phyloP scores from a whole-genome alignment of 441 rosid species.

The Biscutella auriculata region DNA sequence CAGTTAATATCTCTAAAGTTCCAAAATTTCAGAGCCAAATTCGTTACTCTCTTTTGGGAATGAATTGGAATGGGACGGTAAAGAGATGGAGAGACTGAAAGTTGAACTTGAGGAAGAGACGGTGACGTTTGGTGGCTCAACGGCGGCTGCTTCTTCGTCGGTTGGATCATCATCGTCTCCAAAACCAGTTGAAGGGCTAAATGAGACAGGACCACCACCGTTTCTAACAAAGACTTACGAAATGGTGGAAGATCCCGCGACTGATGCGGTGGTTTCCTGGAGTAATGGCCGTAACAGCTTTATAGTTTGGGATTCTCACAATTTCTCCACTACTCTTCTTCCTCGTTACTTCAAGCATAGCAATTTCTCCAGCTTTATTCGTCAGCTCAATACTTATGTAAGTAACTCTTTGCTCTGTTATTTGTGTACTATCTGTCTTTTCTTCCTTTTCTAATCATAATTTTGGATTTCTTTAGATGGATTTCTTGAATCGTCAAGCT shows the following conservation, averaged over 20 bases:
- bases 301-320: slow-evolving; percentile 53
- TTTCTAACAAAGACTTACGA: slow-evolving; percentile 56
- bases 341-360: slow-evolving; percentile 54
- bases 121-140: slow-evolving; percentile 8
- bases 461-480: slow-evolving; percentile 22
- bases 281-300: slow-evolving; percentile 48
- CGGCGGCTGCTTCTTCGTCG: slow-evolving; percentile 32
- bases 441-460: slow-evolving; percentile 3
- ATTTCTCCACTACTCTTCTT: slow-evolving; percentile 38
- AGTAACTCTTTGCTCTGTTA: slow-evolving; percentile 3
- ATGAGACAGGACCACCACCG: slow-evolving; percentile 64
- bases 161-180: slow-evolving; percentile 38
- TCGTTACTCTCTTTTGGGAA: no score
- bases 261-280: slow-evolving; percentile 53
- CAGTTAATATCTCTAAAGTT: no score
- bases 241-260: slow-evolving; percentile 50
- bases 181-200: slow-evolving; percentile 55
- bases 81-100: slow-evolving; percentile 27
- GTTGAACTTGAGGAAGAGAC: slow-evolving; percentile 43
- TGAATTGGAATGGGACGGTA: no score
- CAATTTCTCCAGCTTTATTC: slow-evolving; percentile 64
- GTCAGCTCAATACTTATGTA: slow-evolving; percentile 70
- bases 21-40: no score
- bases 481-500: slow-evolving; percentile 9
- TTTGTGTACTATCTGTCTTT: neutral